Conservation (phyloP, 257 asterid species). For the Eucommia ulmoides region DNA sequence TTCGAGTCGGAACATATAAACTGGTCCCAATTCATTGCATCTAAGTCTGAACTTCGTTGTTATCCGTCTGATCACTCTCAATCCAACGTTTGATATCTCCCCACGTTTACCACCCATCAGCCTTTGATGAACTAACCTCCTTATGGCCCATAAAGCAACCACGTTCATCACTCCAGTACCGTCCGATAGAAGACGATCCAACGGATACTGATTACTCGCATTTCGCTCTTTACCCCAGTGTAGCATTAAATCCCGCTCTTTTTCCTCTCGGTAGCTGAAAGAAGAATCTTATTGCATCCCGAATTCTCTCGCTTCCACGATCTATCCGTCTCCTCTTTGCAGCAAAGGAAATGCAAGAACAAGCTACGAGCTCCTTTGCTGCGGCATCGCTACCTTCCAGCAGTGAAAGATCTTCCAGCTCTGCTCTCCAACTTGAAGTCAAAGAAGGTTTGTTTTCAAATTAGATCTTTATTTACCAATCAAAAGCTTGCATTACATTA, state of each 20-base stretch:
- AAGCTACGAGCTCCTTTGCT: constrained; percentile 68
- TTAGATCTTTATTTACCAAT: too few relatives aligned
- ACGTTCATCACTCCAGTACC: constrained; percentile 26
- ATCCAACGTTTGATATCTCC: constrained; percentile 14
- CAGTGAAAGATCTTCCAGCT: constrained; percentile 92
- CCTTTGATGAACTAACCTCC: constrained; percentile 66
- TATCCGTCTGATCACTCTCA: constrained; percentile 18
- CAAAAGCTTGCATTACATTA: too few relatives aligned
- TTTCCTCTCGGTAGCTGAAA: constrained; percentile 19
- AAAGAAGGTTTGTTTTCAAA: constrained; percentile 53
- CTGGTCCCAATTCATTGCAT: constrained; percentile 17
- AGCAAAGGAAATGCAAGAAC: constrained; percentile 70
- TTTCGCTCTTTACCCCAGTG: constrained; percentile 6
- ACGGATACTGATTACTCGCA: constrained; percentile 23
- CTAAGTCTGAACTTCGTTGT: constrained; percentile 8
- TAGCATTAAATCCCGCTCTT: constrained; percentile 50
- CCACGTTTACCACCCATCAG: constrained; percentile 34
- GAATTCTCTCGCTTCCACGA: constrained; percentile 10
- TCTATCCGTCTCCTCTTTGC: background rate
- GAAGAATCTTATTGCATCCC: constrained; percentile 8
- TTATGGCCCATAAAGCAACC: constrained; percentile 61
- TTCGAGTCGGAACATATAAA: background rate
- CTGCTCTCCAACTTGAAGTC: constrained; percentile 60
- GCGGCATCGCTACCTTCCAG: constrained; percentile 80
- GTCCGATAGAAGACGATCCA: constrained; percentile 36